Percentiles rank a stretch among this genome's conserved stretches.
Conservation (phyloP, 2,329 filamentous ascomycete species). For the Cercospora sp. region DNA sequence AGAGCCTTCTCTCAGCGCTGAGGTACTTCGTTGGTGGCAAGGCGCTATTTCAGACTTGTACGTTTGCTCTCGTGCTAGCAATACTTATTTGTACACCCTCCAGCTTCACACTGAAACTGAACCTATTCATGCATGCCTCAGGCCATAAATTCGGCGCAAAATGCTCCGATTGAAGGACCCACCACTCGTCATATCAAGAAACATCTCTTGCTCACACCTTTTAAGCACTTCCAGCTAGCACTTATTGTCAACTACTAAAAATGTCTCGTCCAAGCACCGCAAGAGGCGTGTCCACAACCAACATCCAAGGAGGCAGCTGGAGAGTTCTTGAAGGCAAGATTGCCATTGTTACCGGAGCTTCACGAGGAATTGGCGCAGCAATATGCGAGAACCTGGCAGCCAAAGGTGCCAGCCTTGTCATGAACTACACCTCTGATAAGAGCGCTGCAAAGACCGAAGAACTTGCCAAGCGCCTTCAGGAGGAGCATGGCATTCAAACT, state of each 20-base stretch:
- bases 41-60: not conserved
- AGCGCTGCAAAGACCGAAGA: conserved; percentile 55
- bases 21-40: not conserved
- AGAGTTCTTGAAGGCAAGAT: conserved; percentile 66
- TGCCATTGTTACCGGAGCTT: conserved; percentile 76
- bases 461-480: conserved; percentile 57
- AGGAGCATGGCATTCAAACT: conserved; percentile 60
- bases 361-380: conserved; percentile 72
- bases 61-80: not conserved
- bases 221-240: not conserved
- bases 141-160: not conserved
- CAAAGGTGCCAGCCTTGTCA: conserved; percentile 67
- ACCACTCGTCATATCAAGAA: not conserved
- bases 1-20: not conserved
- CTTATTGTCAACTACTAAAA: not conserved
- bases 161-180: not conserved
- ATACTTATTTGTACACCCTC: not conserved
- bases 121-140: not conserved
- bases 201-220: not conserved
- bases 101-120: not conserved
- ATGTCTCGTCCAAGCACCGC: conserved; percentile 27
- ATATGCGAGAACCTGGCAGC: conserved; percentile 69
- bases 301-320: conserved; percentile 15
- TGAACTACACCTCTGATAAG: conserved; percentile 70
- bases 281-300: conserved; percentile 22